phyloP scores from a whole-genome alignment of 148 eudicot genomes.

The Silene uniflora region DNA sequence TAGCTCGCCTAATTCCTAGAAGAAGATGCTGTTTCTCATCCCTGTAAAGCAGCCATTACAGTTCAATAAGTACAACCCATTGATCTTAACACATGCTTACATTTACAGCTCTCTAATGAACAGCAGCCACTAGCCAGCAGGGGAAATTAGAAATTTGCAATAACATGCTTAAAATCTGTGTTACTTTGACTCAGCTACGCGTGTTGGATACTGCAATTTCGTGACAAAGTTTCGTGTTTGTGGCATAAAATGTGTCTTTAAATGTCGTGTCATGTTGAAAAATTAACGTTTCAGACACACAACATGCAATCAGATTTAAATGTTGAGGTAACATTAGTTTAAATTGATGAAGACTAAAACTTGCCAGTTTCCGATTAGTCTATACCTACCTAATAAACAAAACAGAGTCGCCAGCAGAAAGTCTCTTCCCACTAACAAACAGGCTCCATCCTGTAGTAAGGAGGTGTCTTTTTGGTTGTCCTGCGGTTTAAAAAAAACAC shows the following conservation, averaged over 20 bases:
- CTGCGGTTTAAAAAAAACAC: slow-evolving; percentile 36
- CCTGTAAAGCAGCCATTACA: slow-evolving; percentile 36
- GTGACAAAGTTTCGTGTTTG: too few species aligned
- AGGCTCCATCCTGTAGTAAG: slow-evolving; percentile 98
- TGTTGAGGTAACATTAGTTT: too few species aligned
- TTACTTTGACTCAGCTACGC: too few species aligned
- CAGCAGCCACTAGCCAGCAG: not conserved
- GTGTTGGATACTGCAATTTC: too few species aligned
- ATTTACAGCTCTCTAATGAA: too few species aligned
- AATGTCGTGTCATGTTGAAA: too few species aligned
- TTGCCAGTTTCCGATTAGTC: not conserved
- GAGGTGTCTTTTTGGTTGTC: slow-evolving; percentile 96
- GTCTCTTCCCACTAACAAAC: slow-evolving; percentile 88
- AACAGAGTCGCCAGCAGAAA: slow-evolving; percentile 93
- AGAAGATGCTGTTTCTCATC: slow-evolving; percentile 92
- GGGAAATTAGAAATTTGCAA: not conserved
- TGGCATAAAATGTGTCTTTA: too few species aligned
- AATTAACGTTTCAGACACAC: too few species aligned
- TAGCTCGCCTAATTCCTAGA: slow-evolving; percentile 91
- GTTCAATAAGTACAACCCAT: not conserved
- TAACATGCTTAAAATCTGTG: not conserved
- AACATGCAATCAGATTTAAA: too few species aligned
- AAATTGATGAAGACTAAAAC: not conserved
- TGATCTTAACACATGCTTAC: too few species aligned
- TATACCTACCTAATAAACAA: slow-evolving; percentile 71